phyloP scores from a whole-genome alignment of 441 rosid species.

The Adansonia gregorii region DNA sequence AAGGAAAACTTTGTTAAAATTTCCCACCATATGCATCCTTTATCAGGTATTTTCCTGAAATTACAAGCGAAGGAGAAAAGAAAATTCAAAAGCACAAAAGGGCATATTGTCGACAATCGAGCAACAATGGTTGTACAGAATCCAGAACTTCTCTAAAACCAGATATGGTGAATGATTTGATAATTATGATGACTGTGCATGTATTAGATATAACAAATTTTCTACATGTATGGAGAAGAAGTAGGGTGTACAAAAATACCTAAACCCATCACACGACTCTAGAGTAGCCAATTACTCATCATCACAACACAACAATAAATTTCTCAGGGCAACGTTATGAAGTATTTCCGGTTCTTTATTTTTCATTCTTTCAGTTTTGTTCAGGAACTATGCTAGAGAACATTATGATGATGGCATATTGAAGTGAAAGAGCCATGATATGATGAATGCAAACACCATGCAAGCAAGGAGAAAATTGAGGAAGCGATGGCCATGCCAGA shows the following conservation, averaged over 20 bases:
- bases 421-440: too few relatives aligned
- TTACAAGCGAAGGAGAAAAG: not conserved
- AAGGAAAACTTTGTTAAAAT: not conserved
- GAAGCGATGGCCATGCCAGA: conserved; percentile 67
- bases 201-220: conserved; percentile 26
- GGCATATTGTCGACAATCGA: not conserved
- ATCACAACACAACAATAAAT: not conserved
- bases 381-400: not conserved
- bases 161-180: conserved; percentile 12
- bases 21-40: not conserved
- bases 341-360: not conserved
- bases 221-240: conserved; percentile 28
- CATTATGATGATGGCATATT: too few relatives aligned
- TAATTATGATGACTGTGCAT: conserved; percentile 22
- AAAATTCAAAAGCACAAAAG: not conserved
- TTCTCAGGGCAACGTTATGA: not conserved
- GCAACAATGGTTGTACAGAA: not conserved
- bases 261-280: conserved; percentile 16
- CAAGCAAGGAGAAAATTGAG: conserved; percentile 73
- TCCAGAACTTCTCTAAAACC: conserved; percentile 7
- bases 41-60: not conserved
- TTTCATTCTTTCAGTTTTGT: not conserved
- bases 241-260: conserved; percentile 16
- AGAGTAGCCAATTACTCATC: not conserved
- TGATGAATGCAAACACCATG: conserved; percentile 56